These are phyloP conservation scores for Eucalyptus pumila DNA, from an alignment of 345 rosid species.

Conservation along the genomic window DNA sequence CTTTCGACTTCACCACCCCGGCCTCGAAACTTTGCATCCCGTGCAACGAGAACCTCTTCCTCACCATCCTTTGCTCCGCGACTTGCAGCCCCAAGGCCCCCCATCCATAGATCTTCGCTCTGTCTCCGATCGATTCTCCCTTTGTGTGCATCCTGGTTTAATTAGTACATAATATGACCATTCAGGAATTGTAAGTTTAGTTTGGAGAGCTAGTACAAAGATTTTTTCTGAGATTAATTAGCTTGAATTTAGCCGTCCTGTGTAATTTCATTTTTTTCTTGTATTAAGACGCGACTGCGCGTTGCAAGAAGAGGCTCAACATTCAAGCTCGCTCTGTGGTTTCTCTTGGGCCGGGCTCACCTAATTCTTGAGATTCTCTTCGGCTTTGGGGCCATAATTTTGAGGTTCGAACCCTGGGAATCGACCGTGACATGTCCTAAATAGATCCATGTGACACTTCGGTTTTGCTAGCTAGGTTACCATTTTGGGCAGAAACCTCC, in stretches of 20 bases:
- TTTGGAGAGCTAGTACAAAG: neutral
- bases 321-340: neutral
- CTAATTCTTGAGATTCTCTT: neutral
- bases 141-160: neutral
- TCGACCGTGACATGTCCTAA: neutral
- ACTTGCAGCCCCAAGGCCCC: neutral
- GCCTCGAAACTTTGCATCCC: constrained; percentile 14
- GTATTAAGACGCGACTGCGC: neutral
- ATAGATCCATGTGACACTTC: neutral
- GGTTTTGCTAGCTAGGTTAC: neutral
- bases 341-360: neutral
- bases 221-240: neutral
- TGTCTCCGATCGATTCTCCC: neutral
- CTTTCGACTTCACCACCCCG: constrained; percentile 1
- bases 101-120: neutral
- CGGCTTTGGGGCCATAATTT: neutral
- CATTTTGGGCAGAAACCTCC: neutral
- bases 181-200: neutral
- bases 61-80: neutral
- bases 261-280: neutral
- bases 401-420: neutral
- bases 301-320: neutral
- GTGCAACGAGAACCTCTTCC: constrained; percentile 10
- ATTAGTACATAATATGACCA: neutral
- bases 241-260: neutral